Evolutionary conservation across 768 basidiomycete genomes (phyloP).

Genomic region (Podaxis mareebaensis): DNA sequence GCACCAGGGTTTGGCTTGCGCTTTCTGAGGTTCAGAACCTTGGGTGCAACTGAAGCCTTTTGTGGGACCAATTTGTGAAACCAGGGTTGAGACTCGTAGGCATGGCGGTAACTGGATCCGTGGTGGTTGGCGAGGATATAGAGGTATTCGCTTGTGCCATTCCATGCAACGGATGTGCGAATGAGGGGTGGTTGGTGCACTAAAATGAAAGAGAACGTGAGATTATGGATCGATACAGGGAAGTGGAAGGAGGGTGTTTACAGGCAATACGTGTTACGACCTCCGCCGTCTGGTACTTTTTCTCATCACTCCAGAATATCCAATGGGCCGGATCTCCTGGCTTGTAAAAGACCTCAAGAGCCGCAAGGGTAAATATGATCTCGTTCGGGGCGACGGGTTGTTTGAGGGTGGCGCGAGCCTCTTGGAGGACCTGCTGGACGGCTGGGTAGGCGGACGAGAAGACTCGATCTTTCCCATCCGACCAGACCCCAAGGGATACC

Average conservation of each 20-base stretch:
- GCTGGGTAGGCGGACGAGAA: conserved; percentile 49
- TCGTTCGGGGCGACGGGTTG: conserved; percentile 42
- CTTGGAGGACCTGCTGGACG: conserved; percentile 48
- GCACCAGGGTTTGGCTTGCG: conserved; percentile 31
- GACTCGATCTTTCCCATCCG: conserved; percentile 36
- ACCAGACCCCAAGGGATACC: conserved; percentile 40
- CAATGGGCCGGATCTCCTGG: conserved; percentile 58
- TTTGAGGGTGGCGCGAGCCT: conserved; percentile 37
- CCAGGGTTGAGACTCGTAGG: conserved; percentile 34
- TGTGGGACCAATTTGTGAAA: conserved; percentile 33
- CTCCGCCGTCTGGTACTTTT: conserved; percentile 48
- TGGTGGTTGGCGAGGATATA: conserved; percentile 36
- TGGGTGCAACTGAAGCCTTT: conserved; percentile 28
- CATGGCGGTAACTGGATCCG: conserved; percentile 30
- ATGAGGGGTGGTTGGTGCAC: conserved; percentile 42
- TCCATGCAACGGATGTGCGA: conserved; percentile 42
- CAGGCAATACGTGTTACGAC: conserved; percentile 54
- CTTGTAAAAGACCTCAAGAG: conserved; percentile 57
- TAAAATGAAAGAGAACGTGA: conserved; percentile 21
- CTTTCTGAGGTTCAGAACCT: conserved; percentile 33
- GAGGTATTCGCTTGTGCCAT: conserved; percentile 41
- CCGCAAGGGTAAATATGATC: conserved; percentile 56
- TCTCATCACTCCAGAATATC: conserved; percentile 61
- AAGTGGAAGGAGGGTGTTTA: conserved; percentile 33
- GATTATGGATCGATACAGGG: neutral